These are phyloP conservation scores for Coemansia sp. DNA, from an alignment of 192 early-diverging fungal species.

Conservation along the genomic window DNA sequence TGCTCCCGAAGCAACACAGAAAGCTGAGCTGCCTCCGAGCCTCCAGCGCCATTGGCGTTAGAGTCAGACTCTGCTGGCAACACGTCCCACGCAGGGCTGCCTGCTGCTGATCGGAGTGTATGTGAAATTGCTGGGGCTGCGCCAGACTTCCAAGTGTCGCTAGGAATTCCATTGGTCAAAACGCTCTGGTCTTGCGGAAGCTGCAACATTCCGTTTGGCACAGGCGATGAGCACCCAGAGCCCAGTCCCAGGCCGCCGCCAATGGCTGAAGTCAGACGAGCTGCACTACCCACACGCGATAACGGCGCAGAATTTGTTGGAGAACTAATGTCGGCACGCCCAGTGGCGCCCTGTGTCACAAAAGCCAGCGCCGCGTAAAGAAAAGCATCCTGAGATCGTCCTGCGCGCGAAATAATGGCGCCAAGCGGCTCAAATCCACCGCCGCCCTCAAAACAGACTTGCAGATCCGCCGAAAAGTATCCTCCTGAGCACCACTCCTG, in stretches of 20 bases:
- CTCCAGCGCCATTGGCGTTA: background rate
- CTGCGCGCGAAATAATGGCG: conserved; percentile 62
- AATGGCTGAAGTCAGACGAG: conserved; percentile 5
- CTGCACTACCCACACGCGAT: conserved; percentile 27
- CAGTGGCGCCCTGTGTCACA: conserved; percentile 12
- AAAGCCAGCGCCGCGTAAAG: conserved; percentile 42
- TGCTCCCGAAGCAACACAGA: conserved; percentile 42
- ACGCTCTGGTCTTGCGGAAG: background rate
- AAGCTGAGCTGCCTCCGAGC: conserved; percentile 43
- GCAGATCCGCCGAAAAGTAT: conserved; percentile 78
- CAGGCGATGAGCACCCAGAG: background rate
- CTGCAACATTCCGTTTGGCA: background rate
- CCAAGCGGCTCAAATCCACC: conserved; percentile 76
- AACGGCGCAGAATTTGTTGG: conserved; percentile 30
- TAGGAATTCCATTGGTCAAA: background rate
- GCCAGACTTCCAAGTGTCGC: background rate
- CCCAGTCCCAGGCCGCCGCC: background rate
- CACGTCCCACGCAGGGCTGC: background rate
- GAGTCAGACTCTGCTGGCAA: background rate
- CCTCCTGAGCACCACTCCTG: conserved; percentile 90
- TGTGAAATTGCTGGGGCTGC: background rate
- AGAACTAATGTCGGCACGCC: conserved; percentile 22
- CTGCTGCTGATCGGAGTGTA: background rate
- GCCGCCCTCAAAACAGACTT: conserved; percentile 80
- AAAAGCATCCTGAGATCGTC: conserved; percentile 73